Percentiles rank a stretch among this genome's conserved stretches.
These are phyloP conservation scores for Pseudomonodictys pantanalensis DNA, from an alignment of 495 filamentous ascomycete species.

Conservation along the genomic window DNA sequence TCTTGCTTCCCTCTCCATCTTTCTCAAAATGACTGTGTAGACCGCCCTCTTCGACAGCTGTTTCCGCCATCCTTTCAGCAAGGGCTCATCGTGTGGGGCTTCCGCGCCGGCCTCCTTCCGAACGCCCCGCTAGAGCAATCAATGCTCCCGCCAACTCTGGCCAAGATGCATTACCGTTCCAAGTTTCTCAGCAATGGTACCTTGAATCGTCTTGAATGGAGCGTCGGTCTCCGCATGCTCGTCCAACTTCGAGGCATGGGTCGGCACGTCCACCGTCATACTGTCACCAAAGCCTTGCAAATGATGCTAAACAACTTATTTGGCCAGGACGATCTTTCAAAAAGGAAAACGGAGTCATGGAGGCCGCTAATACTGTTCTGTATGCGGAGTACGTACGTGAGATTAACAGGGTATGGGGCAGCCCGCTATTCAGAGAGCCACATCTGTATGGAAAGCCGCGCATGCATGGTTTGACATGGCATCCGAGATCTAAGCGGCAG, in stretches of 20 bases:
- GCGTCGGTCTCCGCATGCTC: slow-evolving; percentile 18
- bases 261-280: slow-evolving; percentile 10
- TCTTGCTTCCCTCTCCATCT: background rate
- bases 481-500: background rate
- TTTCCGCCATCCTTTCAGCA: slow-evolving; percentile 18
- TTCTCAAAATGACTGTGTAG: background rate
- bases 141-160: background rate
- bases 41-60: slow-evolving; percentile 20
- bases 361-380: background rate
- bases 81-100: slow-evolving; percentile 30
- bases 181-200: background rate
- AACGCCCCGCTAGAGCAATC: slow-evolving; percentile 21
- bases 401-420: slow-evolving; percentile 26
- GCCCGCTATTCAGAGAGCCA: slow-evolving; percentile 9
- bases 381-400: slow-evolving; percentile 15
- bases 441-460: background rate
- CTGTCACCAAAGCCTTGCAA: slow-evolving; percentile 23
- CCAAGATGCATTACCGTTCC: slow-evolving; percentile 1
- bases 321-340: slow-evolving; percentile 8
- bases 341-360: slow-evolving; percentile 24
- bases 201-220: slow-evolving; percentile 19
- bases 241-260: slow-evolving; percentile 25
- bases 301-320: slow-evolving; percentile 21
- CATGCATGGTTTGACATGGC: slow-evolving; percentile 8
- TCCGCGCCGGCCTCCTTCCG: slow-evolving; percentile 19